These are phyloP conservation scores for Prinsepia uniflora DNA, from an alignment of 306 rosid genomes.

Conservation along the genomic window DNA sequence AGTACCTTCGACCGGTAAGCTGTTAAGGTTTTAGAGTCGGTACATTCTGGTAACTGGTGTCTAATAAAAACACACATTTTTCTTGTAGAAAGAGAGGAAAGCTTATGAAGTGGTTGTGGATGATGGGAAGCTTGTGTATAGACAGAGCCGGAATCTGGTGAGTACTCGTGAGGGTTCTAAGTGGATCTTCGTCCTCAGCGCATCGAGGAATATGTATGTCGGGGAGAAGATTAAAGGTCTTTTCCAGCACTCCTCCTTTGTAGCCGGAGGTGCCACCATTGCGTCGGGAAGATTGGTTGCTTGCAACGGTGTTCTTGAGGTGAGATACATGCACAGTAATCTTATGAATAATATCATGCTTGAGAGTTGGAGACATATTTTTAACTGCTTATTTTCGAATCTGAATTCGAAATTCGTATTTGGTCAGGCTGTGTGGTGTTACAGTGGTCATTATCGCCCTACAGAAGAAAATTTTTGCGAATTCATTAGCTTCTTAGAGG, in stretches of 20 bases:
- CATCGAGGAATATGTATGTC: slow-evolving; percentile 55
- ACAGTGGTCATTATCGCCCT: slow-evolving; percentile 83
- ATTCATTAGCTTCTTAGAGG: slow-evolving; percentile 59
- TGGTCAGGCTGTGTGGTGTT: slow-evolving; percentile 79
- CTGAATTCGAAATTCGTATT: slow-evolving; percentile 9
- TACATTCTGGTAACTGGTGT: no score
- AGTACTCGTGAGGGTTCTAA: slow-evolving; percentile 58
- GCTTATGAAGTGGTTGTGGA: slow-evolving; percentile 55
- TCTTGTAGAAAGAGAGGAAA: slow-evolving; percentile 66
- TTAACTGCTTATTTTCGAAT: neutral
- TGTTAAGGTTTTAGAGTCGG: neutral
- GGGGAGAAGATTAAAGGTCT: slow-evolving; percentile 73
- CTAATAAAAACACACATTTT: neutral
- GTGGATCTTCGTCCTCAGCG: slow-evolving; percentile 90
- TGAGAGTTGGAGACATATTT: no score
- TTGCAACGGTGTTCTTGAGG: slow-evolving; percentile 59
- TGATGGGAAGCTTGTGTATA: slow-evolving; percentile 57
- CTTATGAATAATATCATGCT: neutral
- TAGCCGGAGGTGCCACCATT: slow-evolving; percentile 80
- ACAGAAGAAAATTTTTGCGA: slow-evolving; percentile 65
- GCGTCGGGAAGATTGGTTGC: slow-evolving; percentile 79
- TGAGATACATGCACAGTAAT: slow-evolving; percentile 2
- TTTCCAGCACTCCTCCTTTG: slow-evolving; percentile 87
- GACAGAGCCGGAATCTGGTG: slow-evolving; percentile 36
- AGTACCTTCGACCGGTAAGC: slow-evolving; percentile 81